phyloP scores from a whole-genome alignment of 768 basidiomycete genomes.

The Pilatotrama ljubarskyi region DNA sequence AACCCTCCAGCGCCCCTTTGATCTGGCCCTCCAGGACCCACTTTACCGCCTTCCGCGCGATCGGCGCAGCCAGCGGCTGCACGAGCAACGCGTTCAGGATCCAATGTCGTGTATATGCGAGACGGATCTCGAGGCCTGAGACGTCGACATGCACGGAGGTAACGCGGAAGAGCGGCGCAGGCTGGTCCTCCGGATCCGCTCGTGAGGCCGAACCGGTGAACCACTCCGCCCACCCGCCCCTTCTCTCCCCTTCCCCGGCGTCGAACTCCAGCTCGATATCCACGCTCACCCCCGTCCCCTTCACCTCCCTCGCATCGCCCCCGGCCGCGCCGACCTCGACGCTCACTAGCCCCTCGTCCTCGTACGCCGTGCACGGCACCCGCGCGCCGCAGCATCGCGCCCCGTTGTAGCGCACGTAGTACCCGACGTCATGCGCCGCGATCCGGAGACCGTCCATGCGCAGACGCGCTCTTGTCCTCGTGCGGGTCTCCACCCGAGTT shows the following conservation, averaged over 20 bases:
- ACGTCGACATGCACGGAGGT: constrained; percentile 24
- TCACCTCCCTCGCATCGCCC: background rate
- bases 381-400: constrained; percentile 2
- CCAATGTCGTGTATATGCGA: constrained; percentile 30
- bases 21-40: constrained; percentile 24
- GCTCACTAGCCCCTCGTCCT: constrained; percentile 31
- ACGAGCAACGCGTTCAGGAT: constrained; percentile 30
- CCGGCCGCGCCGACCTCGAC: constrained; percentile 21
- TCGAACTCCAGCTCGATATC: constrained; percentile 20
- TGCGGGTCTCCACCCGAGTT: constrained; percentile 1
- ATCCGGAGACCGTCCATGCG: constrained; percentile 30
- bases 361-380: constrained; percentile 22
- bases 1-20: constrained; percentile 13
- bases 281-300: constrained; percentile 17
- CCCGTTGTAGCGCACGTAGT: constrained; percentile 27
- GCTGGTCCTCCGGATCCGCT: background rate
- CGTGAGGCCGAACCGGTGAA: background rate
- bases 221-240: background rate
- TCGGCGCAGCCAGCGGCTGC: constrained; percentile 27
- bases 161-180: constrained; percentile 25
- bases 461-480: constrained; percentile 15
- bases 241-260: background rate
- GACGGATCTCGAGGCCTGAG: constrained; percentile 22
- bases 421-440: constrained; percentile 25
- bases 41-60: constrained; percentile 14